Evolutionary conservation across 2,329 filamentous ascomycete genomes (phyloP).

Genomic region (Lojkania enalia): DNA sequence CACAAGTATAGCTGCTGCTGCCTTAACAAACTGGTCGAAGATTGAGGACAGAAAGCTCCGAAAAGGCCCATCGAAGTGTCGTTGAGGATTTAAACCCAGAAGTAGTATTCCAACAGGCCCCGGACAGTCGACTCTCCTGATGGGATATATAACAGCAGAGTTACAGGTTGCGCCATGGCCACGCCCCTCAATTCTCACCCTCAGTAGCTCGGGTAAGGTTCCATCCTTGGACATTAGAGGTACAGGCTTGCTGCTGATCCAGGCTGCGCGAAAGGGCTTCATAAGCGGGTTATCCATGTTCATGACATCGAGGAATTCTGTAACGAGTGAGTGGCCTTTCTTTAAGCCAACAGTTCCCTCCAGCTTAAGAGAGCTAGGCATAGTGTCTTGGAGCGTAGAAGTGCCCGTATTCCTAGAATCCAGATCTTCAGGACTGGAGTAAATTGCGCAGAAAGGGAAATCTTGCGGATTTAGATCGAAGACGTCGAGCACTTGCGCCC

Average conservation of each 20-base stretch:
- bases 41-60: conserved; percentile 7
- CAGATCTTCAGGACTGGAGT: conserved; percentile 11
- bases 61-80: conserved; percentile 12
- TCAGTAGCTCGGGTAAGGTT: conserved; percentile 6
- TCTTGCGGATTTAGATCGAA: conserved; percentile 12
- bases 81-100: conserved; percentile 13
- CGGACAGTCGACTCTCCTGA: conserved; percentile 10
- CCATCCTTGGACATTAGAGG: conserved; percentile 6
- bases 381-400: conserved; percentile 1
- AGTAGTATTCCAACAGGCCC: conserved; percentile 11
- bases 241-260: conserved; percentile 10
- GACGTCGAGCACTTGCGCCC: conserved; percentile 10
- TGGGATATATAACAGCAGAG: conserved; percentile 11
- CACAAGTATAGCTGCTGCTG: conserved; percentile 8
- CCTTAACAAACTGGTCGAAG: conserved; percentile 12
- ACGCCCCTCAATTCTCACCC: conserved; percentile 4
- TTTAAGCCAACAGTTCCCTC: conserved; percentile 13
- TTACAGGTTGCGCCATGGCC: conserved; percentile 9
- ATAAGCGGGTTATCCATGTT: conserved; percentile 9
- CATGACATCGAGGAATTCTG: conserved; percentile 9
- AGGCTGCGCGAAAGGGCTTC: conserved; percentile 12
- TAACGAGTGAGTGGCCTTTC: conserved; percentile 9
- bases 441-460: conserved; percentile 12
- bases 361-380: conserved; percentile 8
- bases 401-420: neutral